Percentiles rank a stretch among this genome's conserved stretches.
phyloP scores from a whole-genome alignment of 2,329 filamentous ascomycete genomes.

The Chaetomium globosum region DNA sequence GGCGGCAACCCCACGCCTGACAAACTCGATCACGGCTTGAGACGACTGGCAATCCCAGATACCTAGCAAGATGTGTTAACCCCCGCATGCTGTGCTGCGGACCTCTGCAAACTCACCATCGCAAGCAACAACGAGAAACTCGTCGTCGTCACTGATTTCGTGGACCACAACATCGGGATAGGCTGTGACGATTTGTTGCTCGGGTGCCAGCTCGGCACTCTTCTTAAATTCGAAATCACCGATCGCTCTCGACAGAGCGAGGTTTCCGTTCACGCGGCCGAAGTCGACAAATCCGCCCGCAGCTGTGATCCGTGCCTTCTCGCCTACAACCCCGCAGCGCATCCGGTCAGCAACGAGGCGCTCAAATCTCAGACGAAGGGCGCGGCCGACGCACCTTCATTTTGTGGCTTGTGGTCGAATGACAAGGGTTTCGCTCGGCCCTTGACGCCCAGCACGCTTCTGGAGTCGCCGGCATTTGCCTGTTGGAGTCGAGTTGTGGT shows the following conservation, averaged over 20 bases:
- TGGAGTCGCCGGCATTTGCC: slow-evolving; percentile 96
- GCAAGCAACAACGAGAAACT: slow-evolving; percentile 91
- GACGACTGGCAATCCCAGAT: slow-evolving; percentile 99
- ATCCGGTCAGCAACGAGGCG: slow-evolving; percentile 27
- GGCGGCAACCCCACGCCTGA: slow-evolving; percentile 90
- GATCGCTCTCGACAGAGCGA: slow-evolving; percentile 93
- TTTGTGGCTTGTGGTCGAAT: slow-evolving; percentile 99
- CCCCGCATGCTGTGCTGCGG: background rate
- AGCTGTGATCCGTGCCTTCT: slow-evolving; percentile 93
- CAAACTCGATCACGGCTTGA: slow-evolving; percentile 95
- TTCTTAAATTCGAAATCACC: slow-evolving; percentile 99
- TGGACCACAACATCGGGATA: slow-evolving; percentile 93
- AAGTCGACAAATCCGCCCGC: slow-evolving; percentile 98
- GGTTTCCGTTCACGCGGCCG: slow-evolving; percentile 95
- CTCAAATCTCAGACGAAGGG: slow-evolving; percentile 3
- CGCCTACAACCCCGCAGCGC: slow-evolving; percentile 58
- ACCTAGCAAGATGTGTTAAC: slow-evolving; percentile 56
- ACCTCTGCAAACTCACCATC: slow-evolving; percentile 65
- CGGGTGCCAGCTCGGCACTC: slow-evolving; percentile 92
- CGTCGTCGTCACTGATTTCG: slow-evolving; percentile 88
- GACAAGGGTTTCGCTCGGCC: slow-evolving; percentile 95
- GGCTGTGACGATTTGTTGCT: slow-evolving; percentile 97
- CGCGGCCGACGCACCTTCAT: slow-evolving; percentile 69
- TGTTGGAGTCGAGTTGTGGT: slow-evolving; percentile 46
- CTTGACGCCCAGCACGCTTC: slow-evolving; percentile 93